These are phyloP conservation scores for Fusarium mangiferae DNA, from an alignment of 2,329 filamentous ascomycete species.

Conservation along the genomic window DNA sequence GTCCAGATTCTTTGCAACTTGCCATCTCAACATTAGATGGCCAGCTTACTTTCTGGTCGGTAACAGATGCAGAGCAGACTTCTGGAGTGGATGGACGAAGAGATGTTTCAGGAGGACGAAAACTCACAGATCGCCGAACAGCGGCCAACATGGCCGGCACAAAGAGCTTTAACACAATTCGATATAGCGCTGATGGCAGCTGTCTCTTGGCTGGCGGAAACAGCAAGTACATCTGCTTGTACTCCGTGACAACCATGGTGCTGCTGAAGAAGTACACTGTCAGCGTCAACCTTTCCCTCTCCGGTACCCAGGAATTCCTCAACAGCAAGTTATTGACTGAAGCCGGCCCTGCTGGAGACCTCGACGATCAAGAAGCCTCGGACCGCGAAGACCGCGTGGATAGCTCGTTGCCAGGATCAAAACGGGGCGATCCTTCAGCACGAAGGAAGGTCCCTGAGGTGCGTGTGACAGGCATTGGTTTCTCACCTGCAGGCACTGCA, in stretches of 20 bases:
- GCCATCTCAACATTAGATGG: constrained; percentile 94
- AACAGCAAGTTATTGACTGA: constrained; percentile 94
- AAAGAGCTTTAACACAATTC: constrained; percentile 88
- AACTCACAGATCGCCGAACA: constrained; percentile 85
- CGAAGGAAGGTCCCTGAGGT: constrained; percentile 84
- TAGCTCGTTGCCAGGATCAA: constrained; percentile 82
- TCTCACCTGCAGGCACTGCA: constrained; percentile 86
- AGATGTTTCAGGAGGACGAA: constrained; percentile 92
- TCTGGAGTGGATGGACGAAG: constrained; percentile 88
- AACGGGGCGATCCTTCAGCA: constrained; percentile 83
- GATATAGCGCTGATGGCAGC: constrained; percentile 91
- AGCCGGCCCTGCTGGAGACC: constrained; percentile 83
- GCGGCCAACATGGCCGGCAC: constrained; percentile 91
- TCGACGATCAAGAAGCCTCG: constrained; percentile 89
- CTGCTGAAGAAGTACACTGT: constrained; percentile 96
- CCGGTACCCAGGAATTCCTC: constrained; percentile 95
- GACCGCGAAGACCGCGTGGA: constrained; percentile 89
- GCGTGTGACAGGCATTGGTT: constrained; percentile 83
- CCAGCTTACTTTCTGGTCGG: constrained; percentile 93
- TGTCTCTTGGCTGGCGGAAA: constrained; percentile 92
- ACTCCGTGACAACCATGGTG: constrained; percentile 92
- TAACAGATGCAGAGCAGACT: constrained; percentile 87
- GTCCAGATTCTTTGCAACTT: constrained; percentile 90
- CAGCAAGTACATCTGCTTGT: constrained; percentile 98
- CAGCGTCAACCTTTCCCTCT: constrained; percentile 92